These are phyloP conservation scores for Chrysosphaeria jannelii DNA, from an alignment of 2,329 filamentous ascomycete species.

Conservation along the genomic window DNA sequence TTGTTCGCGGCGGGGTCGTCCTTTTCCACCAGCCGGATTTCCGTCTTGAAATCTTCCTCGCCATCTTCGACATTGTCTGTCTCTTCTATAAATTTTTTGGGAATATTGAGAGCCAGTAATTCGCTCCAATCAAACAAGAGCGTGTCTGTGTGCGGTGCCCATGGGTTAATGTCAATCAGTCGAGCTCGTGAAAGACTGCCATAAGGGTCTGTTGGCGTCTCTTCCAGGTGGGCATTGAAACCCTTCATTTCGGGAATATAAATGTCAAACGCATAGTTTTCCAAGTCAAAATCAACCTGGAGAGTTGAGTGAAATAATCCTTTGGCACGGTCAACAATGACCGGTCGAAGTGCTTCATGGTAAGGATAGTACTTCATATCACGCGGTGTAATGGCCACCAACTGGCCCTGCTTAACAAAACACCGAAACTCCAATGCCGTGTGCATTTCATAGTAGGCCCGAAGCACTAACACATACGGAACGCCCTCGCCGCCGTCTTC, in stretches of 20 bases:
- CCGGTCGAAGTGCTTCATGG: constrained; percentile 28
- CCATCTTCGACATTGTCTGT: constrained; percentile 4
- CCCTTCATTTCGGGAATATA: constrained; percentile 43
- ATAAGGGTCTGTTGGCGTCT: constrained; percentile 3
- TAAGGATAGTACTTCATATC: constrained; percentile 82
- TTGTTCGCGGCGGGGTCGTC: constrained; percentile 69
- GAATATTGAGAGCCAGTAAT: constrained; percentile 40
- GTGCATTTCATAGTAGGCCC: constrained; percentile 69
- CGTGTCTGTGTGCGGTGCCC: constrained; percentile 69
- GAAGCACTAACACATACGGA: constrained; percentile 52
- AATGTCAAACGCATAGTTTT: constrained; percentile 68
- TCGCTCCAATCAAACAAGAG: constrained; percentile 77
- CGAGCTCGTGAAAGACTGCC: constrained; percentile 37
- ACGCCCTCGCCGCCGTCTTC: constrained; percentile 14
- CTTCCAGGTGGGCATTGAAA: constrained; percentile 13
- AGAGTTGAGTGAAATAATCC: constrained; percentile 51
- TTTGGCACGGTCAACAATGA: constrained; percentile 36
- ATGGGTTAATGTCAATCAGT: constrained; percentile 85
- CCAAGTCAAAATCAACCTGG: constrained; percentile 52
- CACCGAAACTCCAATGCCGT: constrained; percentile 84
- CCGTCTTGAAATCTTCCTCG: constrained; percentile 26
- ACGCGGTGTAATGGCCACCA: constrained; percentile 65
- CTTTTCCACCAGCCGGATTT: constrained; percentile 54
- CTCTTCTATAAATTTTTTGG: constrained; percentile 19
- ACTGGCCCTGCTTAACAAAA: constrained; percentile 56